Evolutionary conservation across 305 asterid species (phyloP), one percentile per base, ranked within the genome.

Genomic region (Salvia sclarea): DNA sequence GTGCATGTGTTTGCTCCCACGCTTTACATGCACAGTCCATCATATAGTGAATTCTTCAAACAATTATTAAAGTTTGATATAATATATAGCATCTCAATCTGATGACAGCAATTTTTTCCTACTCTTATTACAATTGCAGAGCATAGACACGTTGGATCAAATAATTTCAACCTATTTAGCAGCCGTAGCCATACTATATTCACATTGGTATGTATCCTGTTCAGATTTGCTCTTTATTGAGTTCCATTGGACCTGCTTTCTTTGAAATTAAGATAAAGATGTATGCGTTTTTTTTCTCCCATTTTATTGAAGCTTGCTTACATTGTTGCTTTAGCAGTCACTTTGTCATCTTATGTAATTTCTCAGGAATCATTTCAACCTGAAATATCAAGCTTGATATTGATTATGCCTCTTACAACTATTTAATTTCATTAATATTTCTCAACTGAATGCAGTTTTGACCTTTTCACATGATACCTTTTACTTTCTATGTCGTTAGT

Each of bases 111-210:
- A 4, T 48, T 1, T 25, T 61, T 53, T 16, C 37, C 37, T 5
- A 12, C 56, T 55, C 59, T 66, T 69, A 49, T 66, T 66, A 57
- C 71, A 49, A 67, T 74, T 69, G 78, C 95, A 92, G 98, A 90
- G 83, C 98, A 92, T 75, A 91, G 98, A 18, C 98, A 92, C 69
- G 96, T 92, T 80, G 98, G 98, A 71, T 92, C 98, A 75, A 92
- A 90, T 79, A 92, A 92, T 79, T 90, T 92, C 78, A 92, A 92
- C 79, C 84, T 92, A 67, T 90, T 92, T 79, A 90, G 97, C 83
- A 92, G 97, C 90, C 96, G 98, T 66, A 92, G 98, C 76, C 98
- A 92, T 86, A 92, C 98, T 61, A 92, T 92, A 81, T 92, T 92
- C 75, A 90, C 98, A 69, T 76, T 92, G 97, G 98, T 92, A 82